Evolutionary conservation across 2,329 filamentous ascomycete genomes (phyloP), one percentile per base, ranked within the genome.

Genomic region (Pleurostoma richardsiae): DNA sequence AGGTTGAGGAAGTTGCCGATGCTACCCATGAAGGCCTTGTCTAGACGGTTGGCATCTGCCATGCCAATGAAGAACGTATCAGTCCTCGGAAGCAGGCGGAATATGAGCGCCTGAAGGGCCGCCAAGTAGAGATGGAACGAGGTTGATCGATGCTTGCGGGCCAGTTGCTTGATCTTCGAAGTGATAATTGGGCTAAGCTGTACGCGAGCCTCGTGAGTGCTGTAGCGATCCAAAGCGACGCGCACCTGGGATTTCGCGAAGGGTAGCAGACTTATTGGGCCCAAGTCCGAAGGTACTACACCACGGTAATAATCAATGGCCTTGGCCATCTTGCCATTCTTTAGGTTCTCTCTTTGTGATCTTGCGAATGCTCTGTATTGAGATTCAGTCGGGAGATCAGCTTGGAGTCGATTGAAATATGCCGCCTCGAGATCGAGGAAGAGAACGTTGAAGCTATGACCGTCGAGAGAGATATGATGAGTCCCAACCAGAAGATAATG

Each of bases 1-100:
- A 79, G 54, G 48, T 80, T 79, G 3, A 79, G 48, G 39, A 72
- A 71, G 39, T 68, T 56, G 2, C 77, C 77, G 1, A 79, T 54
- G 3, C 57, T 74, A 1, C 53, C 45, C 6, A 56, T 47, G 2
- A 63, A 45, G 2, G 61, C 49, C 8, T 46, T 47, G 2, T 73
- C 67, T 0, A 67, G 69, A 26, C 58, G 65, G 4, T 70, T 70
- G 2, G 70, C 69, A 54, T 79, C 74, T 0, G 66, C 67, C 7
- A 77, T 62, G 4, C 75, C 76, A 44, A 80, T 73, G 29, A 55
- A 60, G 26, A 79, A 19, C 19, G 19, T 19, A 19, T 19, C 19
- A n/a, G 29, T 76, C 67, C 0, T 64, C 51, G 0, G 54, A 44
- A 10, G 64, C 63, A 65, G 65, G 5, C 57, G 52, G 8, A 59